phyloP scores from a whole-genome alignment of 345 rosid genomes.

The Hibiscus mutabilis region DNA sequence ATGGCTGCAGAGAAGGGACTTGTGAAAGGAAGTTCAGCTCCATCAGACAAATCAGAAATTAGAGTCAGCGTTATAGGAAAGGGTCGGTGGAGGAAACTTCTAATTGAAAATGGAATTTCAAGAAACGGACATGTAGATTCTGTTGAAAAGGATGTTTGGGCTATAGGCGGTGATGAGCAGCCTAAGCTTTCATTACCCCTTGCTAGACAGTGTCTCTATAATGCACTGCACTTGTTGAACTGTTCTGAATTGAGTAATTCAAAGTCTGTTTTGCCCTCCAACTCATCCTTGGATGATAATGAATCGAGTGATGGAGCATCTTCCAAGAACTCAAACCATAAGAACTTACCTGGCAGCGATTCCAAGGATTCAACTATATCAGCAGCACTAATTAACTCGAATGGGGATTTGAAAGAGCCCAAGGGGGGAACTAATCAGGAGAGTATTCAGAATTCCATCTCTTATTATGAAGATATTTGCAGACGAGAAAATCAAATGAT shows the following conservation, averaged over 20 bases:
- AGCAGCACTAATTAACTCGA: conserved; percentile 40
- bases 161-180: conserved; percentile 36
- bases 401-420: conserved; percentile 68
- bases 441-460: conserved; percentile 52
- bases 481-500: not conserved
- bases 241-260: conserved; percentile 31
- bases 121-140: conserved; percentile 40
- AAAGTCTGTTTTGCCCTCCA: conserved; percentile 33
- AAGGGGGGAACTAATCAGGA: conserved; percentile 68
- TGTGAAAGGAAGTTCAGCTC: conserved; percentile 27
- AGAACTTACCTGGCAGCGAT: conserved; percentile 30
- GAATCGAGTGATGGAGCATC: conserved; percentile 35
- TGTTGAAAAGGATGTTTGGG: conserved; percentile 25
- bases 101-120: conserved; percentile 38
- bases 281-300: conserved; percentile 37
- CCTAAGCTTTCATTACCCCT: conserved; percentile 65
- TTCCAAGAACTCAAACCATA: conserved; percentile 36
- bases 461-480: conserved; percentile 37
- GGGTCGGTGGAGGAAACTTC: conserved; percentile 89
- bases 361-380: conserved; percentile 28
- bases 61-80: conserved; percentile 63
- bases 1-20: conserved; percentile 40
- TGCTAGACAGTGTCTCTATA: conserved; percentile 74
- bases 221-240: conserved; percentile 68
- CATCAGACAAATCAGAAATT: conserved; percentile 47